Evolutionary conservation across 2,329 filamentous ascomycete genomes (phyloP).

Genomic region (Verticillium nubilum): DNA sequence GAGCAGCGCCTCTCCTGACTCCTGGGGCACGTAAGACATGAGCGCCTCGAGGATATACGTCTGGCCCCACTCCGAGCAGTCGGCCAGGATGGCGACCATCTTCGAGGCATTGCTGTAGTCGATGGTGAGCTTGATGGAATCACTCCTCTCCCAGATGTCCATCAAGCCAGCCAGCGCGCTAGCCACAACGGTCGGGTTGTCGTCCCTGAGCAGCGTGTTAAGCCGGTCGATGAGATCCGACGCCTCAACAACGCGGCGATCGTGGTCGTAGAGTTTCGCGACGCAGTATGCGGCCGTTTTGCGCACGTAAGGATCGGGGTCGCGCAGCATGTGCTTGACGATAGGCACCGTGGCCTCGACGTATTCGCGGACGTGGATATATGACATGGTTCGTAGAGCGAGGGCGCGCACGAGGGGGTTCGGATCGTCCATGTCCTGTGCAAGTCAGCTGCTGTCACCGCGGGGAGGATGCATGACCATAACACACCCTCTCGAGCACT

Average conservation of each 20-base stretch:
- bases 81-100: slow-evolving; percentile 91
- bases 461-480: neutral
- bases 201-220: slow-evolving; percentile 84
- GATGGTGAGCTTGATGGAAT: slow-evolving; percentile 95
- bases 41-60: slow-evolving; percentile 96
- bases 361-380: slow-evolving; percentile 93
- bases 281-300: slow-evolving; percentile 97
- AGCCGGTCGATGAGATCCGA: slow-evolving; percentile 90
- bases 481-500: slow-evolving; percentile 68
- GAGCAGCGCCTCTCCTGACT: slow-evolving; percentile 79
- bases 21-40: slow-evolving; percentile 96
- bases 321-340: slow-evolving; percentile 76
- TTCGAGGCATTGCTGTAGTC: slow-evolving; percentile 97
- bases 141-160: slow-evolving; percentile 98
- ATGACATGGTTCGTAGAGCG: slow-evolving; percentile 91
- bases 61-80: slow-evolving; percentile 99
- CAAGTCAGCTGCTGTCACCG: slow-evolving; percentile 9
- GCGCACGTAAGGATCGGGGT: slow-evolving; percentile 90
- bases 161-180: slow-evolving; percentile 86
- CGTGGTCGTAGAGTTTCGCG: slow-evolving; percentile 96
- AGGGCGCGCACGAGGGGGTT: slow-evolving; percentile 92
- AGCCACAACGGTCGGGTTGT: slow-evolving; percentile 95
- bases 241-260: slow-evolving; percentile 79
- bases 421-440: slow-evolving; percentile 83
- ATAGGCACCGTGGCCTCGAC: slow-evolving; percentile 85